phyloP scores from a whole-genome alignment of 257 asterid genomes.

The Solanum acaule region DNA sequence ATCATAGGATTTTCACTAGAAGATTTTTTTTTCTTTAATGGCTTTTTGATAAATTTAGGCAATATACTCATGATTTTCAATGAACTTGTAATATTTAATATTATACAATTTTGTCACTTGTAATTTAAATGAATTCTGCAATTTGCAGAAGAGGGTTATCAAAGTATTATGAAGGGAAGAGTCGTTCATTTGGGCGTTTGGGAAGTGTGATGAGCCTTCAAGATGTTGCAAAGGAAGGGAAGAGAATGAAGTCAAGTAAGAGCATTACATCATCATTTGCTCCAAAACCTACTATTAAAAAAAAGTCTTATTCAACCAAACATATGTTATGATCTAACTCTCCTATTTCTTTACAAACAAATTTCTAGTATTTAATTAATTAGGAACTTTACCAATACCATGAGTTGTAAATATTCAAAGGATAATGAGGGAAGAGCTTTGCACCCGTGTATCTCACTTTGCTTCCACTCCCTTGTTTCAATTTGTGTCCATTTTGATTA shows the following conservation, averaged over 20 bases:
- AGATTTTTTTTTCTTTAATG: too few relatives aligned
- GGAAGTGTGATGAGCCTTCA: slow-evolving; percentile 34
- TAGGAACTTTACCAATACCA: neutral
- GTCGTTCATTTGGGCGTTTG: slow-evolving; percentile 39
- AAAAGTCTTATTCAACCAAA: neutral
- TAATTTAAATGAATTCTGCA: neutral
- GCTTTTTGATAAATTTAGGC: too few relatives aligned
- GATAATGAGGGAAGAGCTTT: neutral
- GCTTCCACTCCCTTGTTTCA: neutral
- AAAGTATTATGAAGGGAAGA: slow-evolving; percentile 45
- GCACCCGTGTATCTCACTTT: neutral
- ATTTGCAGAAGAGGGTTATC: slow-evolving; percentile 54
- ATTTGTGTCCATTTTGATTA: neutral
- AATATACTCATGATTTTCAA: too few relatives aligned
- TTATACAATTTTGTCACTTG: too few relatives aligned
- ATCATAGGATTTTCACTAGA: too few relatives aligned
- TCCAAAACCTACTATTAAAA: neutral
- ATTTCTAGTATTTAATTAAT: neutral
- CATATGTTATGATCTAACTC: neutral
- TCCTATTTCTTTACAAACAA: neutral
- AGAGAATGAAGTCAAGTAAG: neutral
- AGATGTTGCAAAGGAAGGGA: slow-evolving; percentile 51
- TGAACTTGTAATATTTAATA: too few relatives aligned
- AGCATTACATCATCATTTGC: slow-evolving; percentile 3
- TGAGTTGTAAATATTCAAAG: neutral